A percentile compares a stretch with the other conserved stretches of the same genome.
Evolutionary conservation across 176 grass and related monocot species (phyloP).

Genomic region (Oryza glumipatula): DNA sequence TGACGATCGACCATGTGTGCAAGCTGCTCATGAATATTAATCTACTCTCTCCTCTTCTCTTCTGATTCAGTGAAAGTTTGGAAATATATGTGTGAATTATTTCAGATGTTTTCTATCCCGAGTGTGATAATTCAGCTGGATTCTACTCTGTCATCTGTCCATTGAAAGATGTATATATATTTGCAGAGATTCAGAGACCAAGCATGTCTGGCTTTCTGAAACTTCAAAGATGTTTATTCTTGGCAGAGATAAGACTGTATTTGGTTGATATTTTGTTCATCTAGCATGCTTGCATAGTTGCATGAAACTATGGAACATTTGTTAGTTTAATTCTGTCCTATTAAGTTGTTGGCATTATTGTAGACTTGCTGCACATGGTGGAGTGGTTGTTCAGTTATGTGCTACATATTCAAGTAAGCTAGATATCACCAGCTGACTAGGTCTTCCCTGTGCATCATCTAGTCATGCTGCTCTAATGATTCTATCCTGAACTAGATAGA

Average conservation of each 20-base stretch:
- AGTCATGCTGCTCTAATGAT: slow-evolving; percentile 21
- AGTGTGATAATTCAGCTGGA: not conserved
- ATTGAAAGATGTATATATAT: not conserved
- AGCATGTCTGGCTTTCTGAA: not conserved
- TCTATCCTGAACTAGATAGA: slow-evolving; percentile 30
- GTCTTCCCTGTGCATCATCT: slow-evolving; percentile 6
- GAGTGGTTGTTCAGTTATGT: slow-evolving; percentile 46
- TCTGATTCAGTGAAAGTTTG: not conserved
- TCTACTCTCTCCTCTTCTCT: not conserved
- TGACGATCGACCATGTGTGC: not conserved
- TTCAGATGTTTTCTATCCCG: not conserved
- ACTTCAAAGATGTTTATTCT: not conserved
- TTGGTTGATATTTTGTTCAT: not conserved
- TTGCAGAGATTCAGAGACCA: not conserved
- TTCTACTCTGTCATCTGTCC: not conserved
- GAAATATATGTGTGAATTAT: not conserved
- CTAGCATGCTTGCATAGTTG: not conserved
- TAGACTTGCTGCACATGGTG: slow-evolving; percentile 15
- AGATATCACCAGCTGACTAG: slow-evolving; percentile 21
- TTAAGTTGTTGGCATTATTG: not conserved
- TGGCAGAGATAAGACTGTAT: not conserved
- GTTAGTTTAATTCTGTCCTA: not conserved
- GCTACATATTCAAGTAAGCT: not conserved
- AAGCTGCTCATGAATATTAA: not conserved
- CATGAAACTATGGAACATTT: not conserved